These are phyloP conservation scores for Fallopia convolvulus DNA, from an alignment of 148 eudicot genomes.

Conservation along the genomic window DNA sequence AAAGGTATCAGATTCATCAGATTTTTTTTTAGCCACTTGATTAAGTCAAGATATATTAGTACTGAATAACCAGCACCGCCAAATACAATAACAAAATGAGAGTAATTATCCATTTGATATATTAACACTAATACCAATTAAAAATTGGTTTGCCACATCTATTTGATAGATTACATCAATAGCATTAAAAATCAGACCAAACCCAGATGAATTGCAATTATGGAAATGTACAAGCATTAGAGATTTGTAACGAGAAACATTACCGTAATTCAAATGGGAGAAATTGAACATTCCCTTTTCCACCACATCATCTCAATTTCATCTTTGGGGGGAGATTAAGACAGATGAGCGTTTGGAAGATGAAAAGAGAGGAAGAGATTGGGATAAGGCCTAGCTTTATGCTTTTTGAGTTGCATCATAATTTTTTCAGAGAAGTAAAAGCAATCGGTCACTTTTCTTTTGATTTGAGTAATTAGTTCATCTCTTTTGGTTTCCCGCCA, in stretches of 20 bases:
- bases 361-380: background rate
- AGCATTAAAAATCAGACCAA: background rate
- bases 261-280: background rate
- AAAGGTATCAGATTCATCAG: conserved; percentile 10
- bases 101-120: background rate
- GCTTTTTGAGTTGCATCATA: background rate
- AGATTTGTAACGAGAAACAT: background rate
- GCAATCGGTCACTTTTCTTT: background rate
- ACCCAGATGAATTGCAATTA: background rate
- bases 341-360: background rate
- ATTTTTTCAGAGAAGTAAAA: background rate
- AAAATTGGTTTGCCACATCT: no score
- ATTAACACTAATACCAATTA: background rate
- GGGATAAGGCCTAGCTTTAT: background rate
- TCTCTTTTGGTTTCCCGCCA: background rate
- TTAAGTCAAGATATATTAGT: background rate
- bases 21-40: background rate
- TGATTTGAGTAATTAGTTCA: background rate
- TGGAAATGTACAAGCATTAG: background rate
- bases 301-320: background rate
- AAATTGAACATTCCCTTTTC: background rate
- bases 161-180: no score
- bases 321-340: background rate
- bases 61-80: background rate
- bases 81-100: background rate